Conservation (phyloP, 768 basidiomycete genomes). For the Paxillus involutus region DNA sequence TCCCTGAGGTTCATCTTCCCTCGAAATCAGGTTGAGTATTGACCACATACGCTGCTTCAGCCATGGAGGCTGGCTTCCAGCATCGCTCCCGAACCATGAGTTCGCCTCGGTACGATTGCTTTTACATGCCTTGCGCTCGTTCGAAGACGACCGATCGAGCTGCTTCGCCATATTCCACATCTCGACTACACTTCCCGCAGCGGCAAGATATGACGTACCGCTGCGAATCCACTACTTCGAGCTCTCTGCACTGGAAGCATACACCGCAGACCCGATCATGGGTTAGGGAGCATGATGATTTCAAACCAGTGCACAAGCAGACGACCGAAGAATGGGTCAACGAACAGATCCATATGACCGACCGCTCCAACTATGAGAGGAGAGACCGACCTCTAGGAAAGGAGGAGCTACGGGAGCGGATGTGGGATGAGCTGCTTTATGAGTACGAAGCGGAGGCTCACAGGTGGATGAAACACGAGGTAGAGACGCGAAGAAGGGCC, state of each 20-base stretch:
- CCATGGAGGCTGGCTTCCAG: constrained; percentile 31
- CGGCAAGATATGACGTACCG: constrained; percentile 16
- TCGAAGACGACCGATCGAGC: constrained; percentile 22
- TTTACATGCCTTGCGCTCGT: constrained; percentile 13
- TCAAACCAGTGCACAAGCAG: constrained; percentile 42
- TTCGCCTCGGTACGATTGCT: constrained; percentile 18
- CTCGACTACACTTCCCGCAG: constrained; percentile 22
- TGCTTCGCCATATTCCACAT: constrained; percentile 9
- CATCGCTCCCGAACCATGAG: constrained; percentile 26
- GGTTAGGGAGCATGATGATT: constrained; percentile 53
- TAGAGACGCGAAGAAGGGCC: constrained; percentile 43
- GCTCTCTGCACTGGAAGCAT: constrained; percentile 27
- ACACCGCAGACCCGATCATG: constrained; percentile 33
- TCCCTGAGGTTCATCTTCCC: constrained; percentile 18
- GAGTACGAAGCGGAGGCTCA: constrained; percentile 51
- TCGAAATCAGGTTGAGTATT: constrained; percentile 8
- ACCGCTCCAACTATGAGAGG: constrained; percentile 28
- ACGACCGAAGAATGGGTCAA: constrained; percentile 67
- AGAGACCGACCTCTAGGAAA: constrained; percentile 24
- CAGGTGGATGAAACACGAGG: constrained; percentile 52
- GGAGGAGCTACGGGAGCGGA: constrained; percentile 35
- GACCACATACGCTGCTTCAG: constrained; percentile 9
- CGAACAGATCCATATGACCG: constrained; percentile 45
- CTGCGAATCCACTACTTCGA: constrained; percentile 12
- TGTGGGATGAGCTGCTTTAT: constrained; percentile 55